Percentiles rank a stretch among this genome's conserved stretches.
Evolutionary conservation across 2,329 filamentous ascomycete genomes (phyloP).

Genomic region (Colletotrichum sp.): DNA sequence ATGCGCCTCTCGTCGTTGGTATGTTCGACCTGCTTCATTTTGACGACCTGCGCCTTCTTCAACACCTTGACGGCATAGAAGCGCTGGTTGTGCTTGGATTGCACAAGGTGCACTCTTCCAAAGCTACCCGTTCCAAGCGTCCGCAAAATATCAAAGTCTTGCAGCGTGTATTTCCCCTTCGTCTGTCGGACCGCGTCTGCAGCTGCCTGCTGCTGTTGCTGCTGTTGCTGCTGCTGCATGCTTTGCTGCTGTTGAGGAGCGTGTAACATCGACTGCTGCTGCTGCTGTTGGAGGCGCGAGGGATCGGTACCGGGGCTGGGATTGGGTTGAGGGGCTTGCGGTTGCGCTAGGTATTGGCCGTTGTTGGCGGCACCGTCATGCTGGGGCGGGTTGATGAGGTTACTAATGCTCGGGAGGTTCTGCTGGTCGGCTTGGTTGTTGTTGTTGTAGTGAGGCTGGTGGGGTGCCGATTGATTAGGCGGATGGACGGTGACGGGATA

Average conservation of each 20-base stretch:
- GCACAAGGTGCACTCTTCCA: constrained; percentile 92
- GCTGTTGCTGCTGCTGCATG: constrained; percentile 23
- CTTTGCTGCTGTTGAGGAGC: constrained; percentile 22
- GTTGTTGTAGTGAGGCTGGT: constrained; percentile 33
- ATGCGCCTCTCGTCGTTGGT: constrained; percentile 97
- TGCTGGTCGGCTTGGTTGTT: constrained; percentile 50
- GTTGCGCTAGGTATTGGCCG: constrained; percentile 25
- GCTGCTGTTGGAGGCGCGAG: constrained; percentile 41
- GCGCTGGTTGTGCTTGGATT: constrained; percentile 96
- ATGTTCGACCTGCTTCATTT: constrained; percentile 99
- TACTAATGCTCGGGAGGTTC: constrained; percentile 81
- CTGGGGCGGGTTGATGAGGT: constrained; percentile 75
- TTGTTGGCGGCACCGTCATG: constrained; percentile 36
- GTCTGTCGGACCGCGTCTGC: constrained; percentile 64
- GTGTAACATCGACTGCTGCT: constrained; percentile 33
- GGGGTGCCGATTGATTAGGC: constrained; percentile 30
- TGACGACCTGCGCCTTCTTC: constrained; percentile 98
- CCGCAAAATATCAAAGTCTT: constrained; percentile 87
- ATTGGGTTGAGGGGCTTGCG: constrained; percentile 30
- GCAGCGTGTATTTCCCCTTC: constrained; percentile 95
- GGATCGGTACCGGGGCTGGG: constrained; percentile 43
- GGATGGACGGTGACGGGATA: constrained; percentile 33
- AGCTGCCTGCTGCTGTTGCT: constrained; percentile 27
- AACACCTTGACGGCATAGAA: constrained; percentile 99
- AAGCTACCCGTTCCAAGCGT: constrained; percentile 97